Conservation (phyloP, 257 asterid species). For the Solanum medicagineum region DNA sequence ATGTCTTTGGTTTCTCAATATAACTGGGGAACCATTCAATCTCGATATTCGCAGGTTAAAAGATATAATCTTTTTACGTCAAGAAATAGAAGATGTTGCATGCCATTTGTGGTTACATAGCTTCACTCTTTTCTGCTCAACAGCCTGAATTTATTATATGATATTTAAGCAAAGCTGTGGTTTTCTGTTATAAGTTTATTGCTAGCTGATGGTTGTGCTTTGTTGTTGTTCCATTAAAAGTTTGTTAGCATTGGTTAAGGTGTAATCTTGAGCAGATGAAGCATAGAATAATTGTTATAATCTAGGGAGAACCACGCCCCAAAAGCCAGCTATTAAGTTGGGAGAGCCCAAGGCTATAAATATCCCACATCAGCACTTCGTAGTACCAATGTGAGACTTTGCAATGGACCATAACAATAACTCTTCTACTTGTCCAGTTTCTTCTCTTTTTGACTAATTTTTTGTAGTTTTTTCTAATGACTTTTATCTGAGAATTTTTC, state of each 20-base stretch:
- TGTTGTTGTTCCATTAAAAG: background rate
- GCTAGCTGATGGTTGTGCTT: background rate
- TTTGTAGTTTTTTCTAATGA: background rate
- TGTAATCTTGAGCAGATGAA: background rate
- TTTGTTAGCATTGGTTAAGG: background rate
- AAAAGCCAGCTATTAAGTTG: background rate
- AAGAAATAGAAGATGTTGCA: background rate
- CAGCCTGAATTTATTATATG: background rate
- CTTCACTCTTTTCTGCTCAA: background rate
- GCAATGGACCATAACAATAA: background rate
- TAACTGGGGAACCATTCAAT: background rate
- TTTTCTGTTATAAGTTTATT: background rate
- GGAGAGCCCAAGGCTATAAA: background rate
- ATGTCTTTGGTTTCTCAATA: background rate
- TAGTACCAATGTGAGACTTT: background rate
- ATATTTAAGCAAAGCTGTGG: too few species aligned
- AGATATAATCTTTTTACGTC: background rate
- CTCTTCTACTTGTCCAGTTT: background rate
- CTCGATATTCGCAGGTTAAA: background rate
- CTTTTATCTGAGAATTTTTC: background rate
- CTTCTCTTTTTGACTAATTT: background rate
- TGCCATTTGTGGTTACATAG: background rate
- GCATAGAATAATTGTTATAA: background rate
- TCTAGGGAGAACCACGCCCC: background rate
- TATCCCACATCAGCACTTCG: background rate